Base-by-base conservation (phyloP, 805 yeast species). In the Limtongia smithiae region DNA sequence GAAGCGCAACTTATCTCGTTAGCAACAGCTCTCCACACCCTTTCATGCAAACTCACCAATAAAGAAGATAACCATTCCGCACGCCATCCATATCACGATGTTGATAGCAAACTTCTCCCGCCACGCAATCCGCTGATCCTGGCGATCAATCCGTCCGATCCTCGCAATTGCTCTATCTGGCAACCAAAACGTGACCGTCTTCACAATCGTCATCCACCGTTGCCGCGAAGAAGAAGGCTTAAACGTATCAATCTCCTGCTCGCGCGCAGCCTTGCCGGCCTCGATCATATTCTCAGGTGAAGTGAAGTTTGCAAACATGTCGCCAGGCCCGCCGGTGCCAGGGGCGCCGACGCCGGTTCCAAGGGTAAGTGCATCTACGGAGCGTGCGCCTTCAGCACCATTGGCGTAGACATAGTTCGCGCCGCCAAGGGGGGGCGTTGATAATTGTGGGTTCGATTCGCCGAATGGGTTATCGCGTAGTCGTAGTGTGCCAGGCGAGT, bases 21-120 rank as follows among this genome's bases (percentile, higher is more conserved):
- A 22, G 21, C 7, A 17, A 21, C 14, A 32, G 46, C 31, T 22
- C 37, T 41, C 15, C 5, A 60, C 33, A 67, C 54, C 35, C 68
- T 62, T 17, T n/a, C n/a, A n/a, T n/a, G 6, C 11, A 15, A 7
- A 25, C 50, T 28, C 42, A 51, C 56, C 51, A 27, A 52, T 51
- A 22, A 54, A 32, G 30, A 54, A 52, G 24, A 54, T 44, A 9
- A 46, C 33, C 20, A 52, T 11, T 4, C 31, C 62, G 46, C 74
- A 71, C 35, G 68, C 49, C 9, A 68, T 57, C 74, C 74, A 71
- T 31, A 71, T 71, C 49, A 70, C 61, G 54, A 71, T 14, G 42
- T 71, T 71, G 58, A 71, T 71, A 7, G 74, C 71, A 20, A 71
- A 51, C 57, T 71, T 70, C 44, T 70, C 74, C 18, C 73, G 58